phyloP scores from a whole-genome alignment of 768 basidiomycete genomes.

The Lenzites betulinus region DNA sequence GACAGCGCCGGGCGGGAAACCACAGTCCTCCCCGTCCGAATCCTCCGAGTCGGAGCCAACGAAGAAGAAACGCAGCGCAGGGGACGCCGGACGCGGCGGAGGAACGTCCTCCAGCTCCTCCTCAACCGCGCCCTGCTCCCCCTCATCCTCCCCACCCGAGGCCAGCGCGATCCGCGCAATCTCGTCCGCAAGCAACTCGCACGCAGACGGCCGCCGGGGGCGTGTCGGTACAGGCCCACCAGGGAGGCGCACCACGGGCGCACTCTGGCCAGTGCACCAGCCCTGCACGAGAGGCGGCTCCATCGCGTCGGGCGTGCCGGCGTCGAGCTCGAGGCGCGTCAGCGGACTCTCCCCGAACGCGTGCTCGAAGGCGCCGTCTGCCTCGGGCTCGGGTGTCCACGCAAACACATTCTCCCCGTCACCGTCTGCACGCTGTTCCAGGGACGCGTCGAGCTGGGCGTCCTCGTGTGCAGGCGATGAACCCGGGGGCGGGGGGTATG shows the following conservation, averaged over 20 bases:
- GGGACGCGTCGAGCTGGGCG: not conserved
- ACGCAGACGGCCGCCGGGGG: not conserved
- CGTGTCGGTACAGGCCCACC: not conserved
- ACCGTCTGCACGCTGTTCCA: not conserved
- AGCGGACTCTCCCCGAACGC: not conserved
- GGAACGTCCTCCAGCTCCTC: not conserved
- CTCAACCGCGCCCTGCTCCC: not conserved
- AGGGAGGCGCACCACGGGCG: not conserved
- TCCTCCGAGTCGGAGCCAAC: not conserved
- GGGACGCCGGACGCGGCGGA: not conserved
- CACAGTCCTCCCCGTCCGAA: not conserved
- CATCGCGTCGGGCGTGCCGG: too few species aligned
- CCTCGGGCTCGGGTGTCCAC: not conserved
- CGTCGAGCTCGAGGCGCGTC: not conserved
- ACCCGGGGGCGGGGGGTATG: not conserved
- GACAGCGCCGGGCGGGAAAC: too few species aligned
- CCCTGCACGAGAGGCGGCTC: not conserved
- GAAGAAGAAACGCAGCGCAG: slow-evolving; percentile 6
- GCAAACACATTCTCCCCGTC: not conserved
- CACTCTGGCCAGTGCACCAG: not conserved
- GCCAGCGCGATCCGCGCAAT: not conserved
- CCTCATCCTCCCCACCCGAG: not conserved
- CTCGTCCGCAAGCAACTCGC: not conserved
- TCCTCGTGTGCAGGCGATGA: too few species aligned
- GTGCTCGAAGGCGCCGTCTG: not conserved